A percentile compares a stretch with the other conserved stretches of the same genome.
Conservation (phyloP, 2,329 filamentous ascomycete genomes). For the Rachicladosporium sp. region DNA sequence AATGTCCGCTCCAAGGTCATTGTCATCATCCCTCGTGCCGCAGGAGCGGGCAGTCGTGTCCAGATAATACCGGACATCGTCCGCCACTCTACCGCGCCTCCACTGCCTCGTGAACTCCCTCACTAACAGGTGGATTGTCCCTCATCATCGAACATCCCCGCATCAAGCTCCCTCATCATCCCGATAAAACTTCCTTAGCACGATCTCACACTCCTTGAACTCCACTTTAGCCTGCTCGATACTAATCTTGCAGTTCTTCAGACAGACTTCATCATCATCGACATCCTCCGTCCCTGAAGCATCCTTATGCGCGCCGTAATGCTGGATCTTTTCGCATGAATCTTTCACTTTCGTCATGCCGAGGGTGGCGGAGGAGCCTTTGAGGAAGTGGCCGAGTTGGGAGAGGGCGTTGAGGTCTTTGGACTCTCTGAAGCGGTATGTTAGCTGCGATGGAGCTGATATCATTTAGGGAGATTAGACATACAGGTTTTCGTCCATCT, state of each 20-base stretch:
- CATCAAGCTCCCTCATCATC: too few species aligned
- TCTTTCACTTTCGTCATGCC: constrained; percentile 85
- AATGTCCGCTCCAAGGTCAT: too few species aligned
- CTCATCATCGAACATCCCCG: too few species aligned
- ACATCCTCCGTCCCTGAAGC: constrained; percentile 58
- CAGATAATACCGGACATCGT: too few species aligned
- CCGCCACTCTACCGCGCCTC: too few species aligned
- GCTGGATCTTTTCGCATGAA: constrained; percentile 91
- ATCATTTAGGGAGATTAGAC: too few species aligned
- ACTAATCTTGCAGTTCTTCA: constrained; percentile 57
- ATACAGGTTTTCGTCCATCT: constrained; percentile 81
- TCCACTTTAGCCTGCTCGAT: constrained; percentile 63
- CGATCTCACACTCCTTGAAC: constrained; percentile 58
- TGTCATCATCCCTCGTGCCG: too few species aligned
- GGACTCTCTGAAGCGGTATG: too few species aligned
- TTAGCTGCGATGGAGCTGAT: too few species aligned
- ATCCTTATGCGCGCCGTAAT: constrained; percentile 74
- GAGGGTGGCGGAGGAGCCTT: constrained; percentile 89
- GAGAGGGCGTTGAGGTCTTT: constrained; percentile 62
- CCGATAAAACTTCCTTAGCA: constrained; percentile 57
- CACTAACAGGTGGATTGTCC: too few species aligned
- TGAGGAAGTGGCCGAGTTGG: constrained; percentile 84
- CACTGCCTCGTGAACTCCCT: too few species aligned
- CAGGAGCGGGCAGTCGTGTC: too few species aligned
- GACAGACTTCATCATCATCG: constrained; percentile 53